A percentile compares a stretch with the other conserved stretches of the same genome.
Conservation (phyloP, 2,329 filamentous ascomycete species). For the Ceratocystis huliohia region DNA sequence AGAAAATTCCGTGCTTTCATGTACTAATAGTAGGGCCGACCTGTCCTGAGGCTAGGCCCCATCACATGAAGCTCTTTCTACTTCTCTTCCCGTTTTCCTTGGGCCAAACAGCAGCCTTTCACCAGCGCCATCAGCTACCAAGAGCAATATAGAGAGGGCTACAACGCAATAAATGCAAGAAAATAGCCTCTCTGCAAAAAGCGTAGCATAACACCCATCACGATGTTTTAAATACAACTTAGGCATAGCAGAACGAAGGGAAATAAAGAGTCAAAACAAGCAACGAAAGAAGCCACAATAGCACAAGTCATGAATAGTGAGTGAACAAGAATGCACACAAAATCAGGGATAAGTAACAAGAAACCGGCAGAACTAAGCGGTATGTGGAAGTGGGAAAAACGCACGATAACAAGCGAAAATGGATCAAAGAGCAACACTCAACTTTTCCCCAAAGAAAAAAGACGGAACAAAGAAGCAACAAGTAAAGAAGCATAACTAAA, state of each 20-base stretch:
- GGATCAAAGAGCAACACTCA: no score
- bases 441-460: no score
- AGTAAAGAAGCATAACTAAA: background rate
- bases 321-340: background rate
- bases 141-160: background rate
- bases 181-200: background rate
- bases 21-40: background rate
- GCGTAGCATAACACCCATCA: no score
- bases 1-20: background rate
- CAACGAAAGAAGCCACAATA: background rate
- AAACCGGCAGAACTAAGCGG: no score
- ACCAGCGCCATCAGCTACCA: background rate
- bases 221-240: no score
- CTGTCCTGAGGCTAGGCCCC: background rate
- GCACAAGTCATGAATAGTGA: background rate
- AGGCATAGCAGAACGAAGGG: no score
- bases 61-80: background rate
- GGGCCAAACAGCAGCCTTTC: background rate
- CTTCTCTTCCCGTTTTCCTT: background rate
- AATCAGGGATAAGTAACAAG: background rate
- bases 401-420: no score
- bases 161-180: background rate
- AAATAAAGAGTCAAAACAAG: no score
- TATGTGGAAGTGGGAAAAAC: no score
- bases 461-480: background rate